Percentiles rank a stretch among this genome's conserved stretches.
Conservation (phyloP, 1,284 basidiomycete species). For the Porogramme epimiltina region DNA sequence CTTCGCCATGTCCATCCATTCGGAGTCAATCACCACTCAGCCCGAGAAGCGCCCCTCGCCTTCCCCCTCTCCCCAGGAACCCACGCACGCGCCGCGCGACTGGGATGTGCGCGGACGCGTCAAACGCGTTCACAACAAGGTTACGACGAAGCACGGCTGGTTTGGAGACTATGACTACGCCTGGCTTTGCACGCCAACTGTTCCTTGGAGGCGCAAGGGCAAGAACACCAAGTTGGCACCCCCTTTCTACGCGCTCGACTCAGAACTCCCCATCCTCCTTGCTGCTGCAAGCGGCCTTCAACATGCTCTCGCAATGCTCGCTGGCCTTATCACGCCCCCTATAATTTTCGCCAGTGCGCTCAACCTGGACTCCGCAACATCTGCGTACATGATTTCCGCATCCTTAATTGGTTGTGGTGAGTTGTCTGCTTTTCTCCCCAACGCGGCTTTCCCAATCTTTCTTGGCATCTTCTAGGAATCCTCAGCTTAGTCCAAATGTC, state of each 20-base stretch:
- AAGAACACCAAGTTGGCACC: conserved; percentile 42
- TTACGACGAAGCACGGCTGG: conserved; percentile 66
- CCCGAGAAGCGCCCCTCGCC: conserved; percentile 24
- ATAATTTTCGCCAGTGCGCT: conserved; percentile 78
- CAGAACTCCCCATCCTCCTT: conserved; percentile 68
- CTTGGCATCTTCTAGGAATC: conserved; percentile 48
- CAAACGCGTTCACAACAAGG: conserved; percentile 32
- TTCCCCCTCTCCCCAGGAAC: conserved; percentile 1
- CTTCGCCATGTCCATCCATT: conserved; percentile 31
- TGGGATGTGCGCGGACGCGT: conserved; percentile 11
- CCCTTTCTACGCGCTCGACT: conserved; percentile 75
- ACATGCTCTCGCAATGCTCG: conserved; percentile 82
- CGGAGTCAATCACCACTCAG: conserved; percentile 25
- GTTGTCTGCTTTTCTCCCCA: conserved; percentile 16
- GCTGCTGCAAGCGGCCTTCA: conserved; percentile 74
- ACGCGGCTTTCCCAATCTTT: background rate
- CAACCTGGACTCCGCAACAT: conserved; percentile 54
- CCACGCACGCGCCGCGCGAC: background rate
- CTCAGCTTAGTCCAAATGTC: conserved; percentile 79
- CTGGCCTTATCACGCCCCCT: conserved; percentile 63
- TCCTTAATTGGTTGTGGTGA: conserved; percentile 77
- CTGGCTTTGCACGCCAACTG: conserved; percentile 67
- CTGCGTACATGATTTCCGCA: conserved; percentile 82
- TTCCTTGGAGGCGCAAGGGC: conserved; percentile 50
- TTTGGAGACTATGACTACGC: conserved; percentile 77